Evolutionary conservation across 192 early-diverging fungal species (phyloP).

Genomic region (Lobosporangium transversale): DNA sequence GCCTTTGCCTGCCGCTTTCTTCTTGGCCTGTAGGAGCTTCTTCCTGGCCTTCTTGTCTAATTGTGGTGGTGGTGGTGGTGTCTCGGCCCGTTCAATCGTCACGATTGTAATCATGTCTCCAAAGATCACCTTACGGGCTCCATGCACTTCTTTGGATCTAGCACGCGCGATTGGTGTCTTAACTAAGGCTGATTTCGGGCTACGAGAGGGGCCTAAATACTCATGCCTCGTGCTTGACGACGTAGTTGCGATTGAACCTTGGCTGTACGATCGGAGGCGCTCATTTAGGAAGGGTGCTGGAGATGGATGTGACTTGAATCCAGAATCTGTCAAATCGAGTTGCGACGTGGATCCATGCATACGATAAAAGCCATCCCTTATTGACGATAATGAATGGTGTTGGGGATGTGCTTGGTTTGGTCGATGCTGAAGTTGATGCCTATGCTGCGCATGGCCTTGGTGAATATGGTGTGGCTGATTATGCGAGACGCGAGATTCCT

Average conservation of each 20-base stretch:
- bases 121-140: constrained; percentile 41
- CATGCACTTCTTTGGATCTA: constrained; percentile 35
- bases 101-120: constrained; percentile 51
- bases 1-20: constrained; percentile 11
- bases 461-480: not conserved
- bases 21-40: constrained; percentile 31
- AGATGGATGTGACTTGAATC: not conserved
- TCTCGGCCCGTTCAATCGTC: constrained; percentile 34
- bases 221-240: not conserved
- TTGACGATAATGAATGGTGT: not conserved
- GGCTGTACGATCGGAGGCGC: constrained; percentile 17
- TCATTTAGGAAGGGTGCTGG: constrained; percentile 4
- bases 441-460: not conserved
- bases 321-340: constrained; percentile 17
- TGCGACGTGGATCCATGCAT: constrained; percentile 30
- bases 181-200: constrained; percentile 24
- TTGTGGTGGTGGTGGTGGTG: constrained; percentile 27
- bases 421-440: not conserved
- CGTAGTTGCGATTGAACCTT: constrained; percentile 5
- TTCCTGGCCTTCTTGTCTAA: constrained; percentile 39
- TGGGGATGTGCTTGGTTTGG: not conserved
- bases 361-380: not conserved
- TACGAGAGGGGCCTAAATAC: constrained; percentile 4
- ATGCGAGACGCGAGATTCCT: not conserved
- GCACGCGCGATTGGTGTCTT: constrained; percentile 50